Percentiles rank a stretch among this genome's conserved stretches.
phyloP scores from a whole-genome alignment of 805 yeast genomes.

The Saturnispora silvae region DNA sequence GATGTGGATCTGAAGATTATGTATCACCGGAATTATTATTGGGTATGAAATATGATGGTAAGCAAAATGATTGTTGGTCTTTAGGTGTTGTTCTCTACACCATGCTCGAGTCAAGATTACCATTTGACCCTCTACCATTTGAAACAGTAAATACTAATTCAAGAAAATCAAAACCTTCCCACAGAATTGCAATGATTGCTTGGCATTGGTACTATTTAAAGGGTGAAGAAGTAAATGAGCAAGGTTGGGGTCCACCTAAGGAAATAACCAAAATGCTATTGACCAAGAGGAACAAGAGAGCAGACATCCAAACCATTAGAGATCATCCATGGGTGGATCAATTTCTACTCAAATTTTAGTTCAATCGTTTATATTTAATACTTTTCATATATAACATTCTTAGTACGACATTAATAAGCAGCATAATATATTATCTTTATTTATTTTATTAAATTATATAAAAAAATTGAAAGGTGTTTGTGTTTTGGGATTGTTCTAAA shows the following conservation, averaged over 20 bases:
- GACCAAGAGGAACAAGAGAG: conserved; percentile 30
- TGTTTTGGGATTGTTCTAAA: too few relatives aligned
- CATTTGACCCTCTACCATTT: conserved; percentile 79
- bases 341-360: background rate
- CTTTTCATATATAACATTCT: too few relatives aligned
- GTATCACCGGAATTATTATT: conserved; percentile 88
- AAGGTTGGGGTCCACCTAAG: conserved; percentile 30
- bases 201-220: conserved; percentile 71
- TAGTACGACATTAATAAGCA: too few relatives aligned
- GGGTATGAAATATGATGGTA: conserved; percentile 88
- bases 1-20: conserved; percentile 96
- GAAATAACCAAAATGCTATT: conserved; percentile 40
- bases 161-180: conserved; percentile 55
- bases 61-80: conserved; percentile 90
- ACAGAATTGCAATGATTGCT: conserved; percentile 82
- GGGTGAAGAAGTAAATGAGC: conserved; percentile 17
- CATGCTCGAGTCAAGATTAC: conserved; percentile 73
- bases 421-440: too few relatives aligned
- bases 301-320: conserved; percentile 7
- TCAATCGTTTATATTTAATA: too few relatives aligned
- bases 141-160: conserved; percentile 30
- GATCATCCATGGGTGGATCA: conserved; percentile 26
- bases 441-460: too few relatives aligned
- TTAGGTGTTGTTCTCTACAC: conserved; percentile 85
- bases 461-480: too few relatives aligned